Percentiles rank a stretch among this genome's conserved stretches.
phyloP scores from a whole-genome alignment of 257 asterid genomes.

The Solanum sparsipilum region DNA sequence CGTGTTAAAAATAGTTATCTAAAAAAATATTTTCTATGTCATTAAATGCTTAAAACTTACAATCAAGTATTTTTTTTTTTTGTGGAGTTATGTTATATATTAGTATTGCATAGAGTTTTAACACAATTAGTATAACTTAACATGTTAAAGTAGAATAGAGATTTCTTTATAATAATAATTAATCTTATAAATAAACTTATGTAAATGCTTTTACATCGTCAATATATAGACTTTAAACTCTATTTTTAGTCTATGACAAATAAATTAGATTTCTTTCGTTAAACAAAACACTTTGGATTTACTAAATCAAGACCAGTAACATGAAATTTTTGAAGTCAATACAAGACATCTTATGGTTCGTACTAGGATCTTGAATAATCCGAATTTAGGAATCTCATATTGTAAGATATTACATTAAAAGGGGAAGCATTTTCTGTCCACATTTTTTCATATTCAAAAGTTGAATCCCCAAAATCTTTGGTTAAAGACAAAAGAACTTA shows the following conservation, averaged over 20 bases:
- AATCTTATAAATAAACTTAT: not conserved
- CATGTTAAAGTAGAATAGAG: not conserved
- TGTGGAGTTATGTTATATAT: no score
- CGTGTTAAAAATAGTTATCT: no score
- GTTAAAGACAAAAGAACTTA: not conserved
- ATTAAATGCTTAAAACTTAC: no score
- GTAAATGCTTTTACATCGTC: not conserved
- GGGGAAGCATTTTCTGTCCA: not conserved
- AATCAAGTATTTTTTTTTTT: no score
- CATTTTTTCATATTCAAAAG: not conserved
- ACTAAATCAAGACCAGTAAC: not conserved
- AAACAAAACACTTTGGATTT: no score
- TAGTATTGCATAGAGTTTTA: no score
- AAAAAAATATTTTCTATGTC: no score
- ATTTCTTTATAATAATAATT: not conserved
- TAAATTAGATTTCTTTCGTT: no score
- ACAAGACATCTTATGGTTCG: not conserved
- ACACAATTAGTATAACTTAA: not conserved
- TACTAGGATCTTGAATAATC: not conserved
- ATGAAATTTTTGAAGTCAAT: not conserved
- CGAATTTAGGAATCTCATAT: not conserved
- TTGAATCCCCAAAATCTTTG: rapidly evolving
- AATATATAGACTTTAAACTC: not conserved
- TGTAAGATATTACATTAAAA: not conserved
- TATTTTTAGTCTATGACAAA: no score